Evolutionary conservation across 345 rosid species (phyloP).

Genomic region (Gynandropsis gynandra): DNA sequence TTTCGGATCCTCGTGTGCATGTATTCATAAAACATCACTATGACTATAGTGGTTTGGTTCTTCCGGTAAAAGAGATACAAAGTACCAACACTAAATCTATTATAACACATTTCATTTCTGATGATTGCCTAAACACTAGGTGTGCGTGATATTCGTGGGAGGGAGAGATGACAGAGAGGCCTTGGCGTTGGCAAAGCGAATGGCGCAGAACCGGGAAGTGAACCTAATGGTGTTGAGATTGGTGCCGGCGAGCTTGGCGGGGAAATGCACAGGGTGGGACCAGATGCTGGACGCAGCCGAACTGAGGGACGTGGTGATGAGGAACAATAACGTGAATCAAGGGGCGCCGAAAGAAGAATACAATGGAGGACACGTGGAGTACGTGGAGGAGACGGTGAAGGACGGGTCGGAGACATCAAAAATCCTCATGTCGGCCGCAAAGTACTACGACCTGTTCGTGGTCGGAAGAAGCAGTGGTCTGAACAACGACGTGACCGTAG

Average conservation of each 20-base stretch:
- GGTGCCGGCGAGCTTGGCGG: not conserved
- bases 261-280: slow-evolving; percentile 29
- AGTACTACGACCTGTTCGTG: slow-evolving; percentile 35
- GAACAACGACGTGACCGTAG: slow-evolving; percentile 31
- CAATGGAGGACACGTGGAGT: slow-evolving; percentile 10
- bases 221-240: slow-evolving; percentile 31
- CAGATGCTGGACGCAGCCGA: slow-evolving; percentile 28
- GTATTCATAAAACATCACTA: not conserved
- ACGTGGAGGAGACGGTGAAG: slow-evolving; percentile 25
- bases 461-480: slow-evolving; percentile 40
- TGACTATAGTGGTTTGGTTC: too few relatives aligned
- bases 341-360: slow-evolving; percentile 6
- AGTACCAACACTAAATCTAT: not conserved
- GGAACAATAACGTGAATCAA: not conserved
- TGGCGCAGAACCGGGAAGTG: slow-evolving; percentile 29
- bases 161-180: slow-evolving; percentile 64
- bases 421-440: slow-evolving; percentile 29
- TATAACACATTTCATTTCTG: slow-evolving; percentile 2
- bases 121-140: slow-evolving; percentile 15
- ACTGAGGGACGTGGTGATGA: slow-evolving; percentile 25
- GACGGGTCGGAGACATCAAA: slow-evolving; percentile 35
- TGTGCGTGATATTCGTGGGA: slow-evolving; percentile 42
- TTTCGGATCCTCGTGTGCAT: too few relatives aligned
- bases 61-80: not conserved
- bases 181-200: slow-evolving; percentile 40